These are phyloP conservation scores for Aspergillus avenaceus DNA, from an alignment of 495 filamentous ascomycete species.

Conservation along the genomic window DNA sequence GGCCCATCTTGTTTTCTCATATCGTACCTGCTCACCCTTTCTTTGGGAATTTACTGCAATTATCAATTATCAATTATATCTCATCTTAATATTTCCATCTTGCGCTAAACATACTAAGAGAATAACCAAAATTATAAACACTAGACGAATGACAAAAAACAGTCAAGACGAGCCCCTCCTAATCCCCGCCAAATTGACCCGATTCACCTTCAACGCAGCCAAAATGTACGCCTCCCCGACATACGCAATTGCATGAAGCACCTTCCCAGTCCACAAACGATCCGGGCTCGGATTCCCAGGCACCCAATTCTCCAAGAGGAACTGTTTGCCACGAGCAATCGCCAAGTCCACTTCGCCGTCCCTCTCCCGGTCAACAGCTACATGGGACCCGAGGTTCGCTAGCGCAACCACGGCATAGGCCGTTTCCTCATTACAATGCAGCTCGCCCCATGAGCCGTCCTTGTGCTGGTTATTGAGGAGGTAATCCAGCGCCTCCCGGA, in stretches of 20 bases:
- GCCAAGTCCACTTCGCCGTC: background rate
- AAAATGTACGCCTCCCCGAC: constrained; percentile 5
- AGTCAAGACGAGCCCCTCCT: too few species aligned
- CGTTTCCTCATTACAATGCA: constrained; percentile 3
- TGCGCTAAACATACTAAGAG: too few species aligned
- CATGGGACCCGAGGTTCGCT: background rate
- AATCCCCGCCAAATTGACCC: constrained; percentile 1
- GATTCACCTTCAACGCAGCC: constrained; percentile 6
- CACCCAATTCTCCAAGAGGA: background rate
- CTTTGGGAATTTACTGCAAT: too few species aligned
- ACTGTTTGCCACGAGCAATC: background rate
- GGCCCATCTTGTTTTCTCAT: too few species aligned
- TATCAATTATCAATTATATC: too few species aligned
- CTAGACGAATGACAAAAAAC: too few species aligned
- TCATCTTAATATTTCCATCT: too few species aligned
- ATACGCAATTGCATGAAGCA: background rate
- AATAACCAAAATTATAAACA: too few species aligned
- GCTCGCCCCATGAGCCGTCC: constrained; percentile 2
- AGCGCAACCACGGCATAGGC: constrained; percentile 3
- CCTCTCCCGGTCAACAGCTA: background rate
- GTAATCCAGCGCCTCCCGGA: background rate
- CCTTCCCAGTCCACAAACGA: constrained; percentile 2
- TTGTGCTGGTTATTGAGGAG: background rate
- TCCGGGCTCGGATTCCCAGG: background rate
- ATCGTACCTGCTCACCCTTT: too few species aligned